Evolutionary conservation across 306 rosid species (phyloP).

Genomic region (Ammopiptanthus mongolicus): DNA sequence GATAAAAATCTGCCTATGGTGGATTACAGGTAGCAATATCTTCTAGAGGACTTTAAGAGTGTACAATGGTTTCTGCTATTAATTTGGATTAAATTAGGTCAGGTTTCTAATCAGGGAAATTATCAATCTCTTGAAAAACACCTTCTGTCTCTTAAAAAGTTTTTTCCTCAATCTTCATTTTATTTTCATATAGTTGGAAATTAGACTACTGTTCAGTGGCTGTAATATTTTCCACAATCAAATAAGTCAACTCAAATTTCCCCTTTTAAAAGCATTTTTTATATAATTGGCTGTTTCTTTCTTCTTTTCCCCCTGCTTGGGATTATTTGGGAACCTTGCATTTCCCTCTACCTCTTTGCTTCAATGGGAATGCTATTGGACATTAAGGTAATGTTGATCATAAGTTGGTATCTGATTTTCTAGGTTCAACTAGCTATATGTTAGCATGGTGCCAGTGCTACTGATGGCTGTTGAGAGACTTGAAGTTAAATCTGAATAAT

Average conservation of each 20-base stretch:
- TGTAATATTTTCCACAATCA: not conserved
- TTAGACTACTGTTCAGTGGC: not conserved
- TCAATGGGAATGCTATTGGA: not conserved
- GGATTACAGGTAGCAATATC: slow-evolving; percentile 69
- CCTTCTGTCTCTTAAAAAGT: not conserved
- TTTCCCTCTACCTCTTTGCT: slow-evolving; percentile 13
- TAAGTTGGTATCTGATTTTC: not conserved
- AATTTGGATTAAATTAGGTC: slow-evolving; percentile 7
- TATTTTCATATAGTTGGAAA: not conserved
- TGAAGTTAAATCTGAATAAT: no score
- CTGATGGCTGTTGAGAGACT: not conserved
- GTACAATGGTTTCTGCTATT: not conserved
- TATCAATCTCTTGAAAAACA: not conserved
- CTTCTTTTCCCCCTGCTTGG: not conserved
- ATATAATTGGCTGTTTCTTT: not conserved
- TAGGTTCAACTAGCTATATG: slow-evolving; percentile 6
- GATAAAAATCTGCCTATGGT: slow-evolving; percentile 59
- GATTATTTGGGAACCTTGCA: not conserved
- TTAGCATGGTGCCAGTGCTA: not conserved
- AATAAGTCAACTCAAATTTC: not conserved
- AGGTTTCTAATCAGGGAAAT: slow-evolving; percentile 3
- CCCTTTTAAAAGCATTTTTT: not conserved
- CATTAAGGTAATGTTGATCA: not conserved
- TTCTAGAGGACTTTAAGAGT: slow-evolving; percentile 12
- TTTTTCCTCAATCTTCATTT: not conserved